phyloP scores from a whole-genome alignment of 805 yeast species.

The Candida orba region DNA sequence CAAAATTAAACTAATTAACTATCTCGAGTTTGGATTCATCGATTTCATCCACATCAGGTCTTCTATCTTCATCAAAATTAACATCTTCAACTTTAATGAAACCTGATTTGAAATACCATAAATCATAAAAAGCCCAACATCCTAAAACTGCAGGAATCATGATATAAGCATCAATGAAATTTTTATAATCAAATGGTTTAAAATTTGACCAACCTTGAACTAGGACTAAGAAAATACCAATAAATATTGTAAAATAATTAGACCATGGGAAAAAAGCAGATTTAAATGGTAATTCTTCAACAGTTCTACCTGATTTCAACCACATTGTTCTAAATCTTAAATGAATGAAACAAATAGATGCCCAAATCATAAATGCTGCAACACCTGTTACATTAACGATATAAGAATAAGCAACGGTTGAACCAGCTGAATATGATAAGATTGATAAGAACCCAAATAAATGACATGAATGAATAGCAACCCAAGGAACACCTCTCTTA shows the following conservation, averaged over 20 bases:
- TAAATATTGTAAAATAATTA: slow-evolving; percentile 31
- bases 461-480: slow-evolving; percentile 51
- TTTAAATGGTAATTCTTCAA: slow-evolving; percentile 64
- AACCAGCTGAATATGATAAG: slow-evolving; percentile 44
- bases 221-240: slow-evolving; percentile 34
- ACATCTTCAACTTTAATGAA: slow-evolving; percentile 37
- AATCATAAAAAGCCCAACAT: slow-evolving; percentile 32
- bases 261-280: slow-evolving; percentile 45
- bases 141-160: slow-evolving; percentile 51
- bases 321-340: slow-evolving; percentile 62
- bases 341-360: slow-evolving; percentile 53
- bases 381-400: slow-evolving; percentile 65
- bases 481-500: slow-evolving; percentile 57
- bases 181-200: slow-evolving; percentile 41
- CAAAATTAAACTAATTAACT: too few species aligned
- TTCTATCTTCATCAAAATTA: slow-evolving; percentile 43
- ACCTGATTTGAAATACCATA: slow-evolving; percentile 32
- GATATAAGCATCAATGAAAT: slow-evolving; percentile 55
- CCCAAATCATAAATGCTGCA: slow-evolving; percentile 70
- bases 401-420: slow-evolving; percentile 60
- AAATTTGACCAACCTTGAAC: slow-evolving; percentile 46
- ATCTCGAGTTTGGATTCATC: slow-evolving; percentile 1
- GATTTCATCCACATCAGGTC: slow-evolving; percentile 30
- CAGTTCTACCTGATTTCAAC: slow-evolving; percentile 48
- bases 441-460: slow-evolving; percentile 57